Percentiles rank a stretch among this genome's conserved stretches.
Evolutionary conservation across 2,329 filamentous ascomycete species (phyloP).

Genomic region (Ophiocordyceps sinensis): DNA sequence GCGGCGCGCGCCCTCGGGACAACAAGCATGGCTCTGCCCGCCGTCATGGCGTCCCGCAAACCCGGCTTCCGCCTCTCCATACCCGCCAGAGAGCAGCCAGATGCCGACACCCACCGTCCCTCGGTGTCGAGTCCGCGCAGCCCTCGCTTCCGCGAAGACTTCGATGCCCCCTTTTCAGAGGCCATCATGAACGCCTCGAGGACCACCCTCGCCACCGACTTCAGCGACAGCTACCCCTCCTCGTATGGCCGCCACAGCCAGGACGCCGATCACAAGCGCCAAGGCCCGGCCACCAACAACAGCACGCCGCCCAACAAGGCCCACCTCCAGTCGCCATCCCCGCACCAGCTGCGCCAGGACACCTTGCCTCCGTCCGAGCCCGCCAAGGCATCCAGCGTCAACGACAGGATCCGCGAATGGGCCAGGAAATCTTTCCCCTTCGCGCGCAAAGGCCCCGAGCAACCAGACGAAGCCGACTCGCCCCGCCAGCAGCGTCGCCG

Average conservation of each 20-base stretch:
- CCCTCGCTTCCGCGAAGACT: slow-evolving; percentile 22
- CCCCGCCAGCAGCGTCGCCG: slow-evolving; percentile 2
- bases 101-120: slow-evolving; percentile 7
- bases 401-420: slow-evolving; percentile 19
- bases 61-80: slow-evolving; percentile 7
- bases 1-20: neutral
- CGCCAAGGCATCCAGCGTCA: slow-evolving; percentile 15
- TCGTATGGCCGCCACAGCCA: slow-evolving; percentile 12
- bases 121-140: slow-evolving; percentile 15
- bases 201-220: slow-evolving; percentile 13
- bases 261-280: slow-evolving; percentile 9
- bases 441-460: slow-evolving; percentile 10
- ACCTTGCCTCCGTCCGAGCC: slow-evolving; percentile 14
- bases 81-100: neutral
- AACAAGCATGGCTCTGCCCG: neutral
- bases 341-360: slow-evolving; percentile 7
- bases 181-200: slow-evolving; percentile 17
- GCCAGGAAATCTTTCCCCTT: slow-evolving; percentile 17
- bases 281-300: neutral
- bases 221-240: slow-evolving; percentile 11
- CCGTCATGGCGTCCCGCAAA: slow-evolving; percentile 13
- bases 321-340: neutral
- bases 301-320: neutral
- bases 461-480: slow-evolving; percentile 9
- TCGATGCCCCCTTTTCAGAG: slow-evolving; percentile 23